phyloP scores from a whole-genome alignment of 148 eudicot species.

The Cornus kousa region DNA sequence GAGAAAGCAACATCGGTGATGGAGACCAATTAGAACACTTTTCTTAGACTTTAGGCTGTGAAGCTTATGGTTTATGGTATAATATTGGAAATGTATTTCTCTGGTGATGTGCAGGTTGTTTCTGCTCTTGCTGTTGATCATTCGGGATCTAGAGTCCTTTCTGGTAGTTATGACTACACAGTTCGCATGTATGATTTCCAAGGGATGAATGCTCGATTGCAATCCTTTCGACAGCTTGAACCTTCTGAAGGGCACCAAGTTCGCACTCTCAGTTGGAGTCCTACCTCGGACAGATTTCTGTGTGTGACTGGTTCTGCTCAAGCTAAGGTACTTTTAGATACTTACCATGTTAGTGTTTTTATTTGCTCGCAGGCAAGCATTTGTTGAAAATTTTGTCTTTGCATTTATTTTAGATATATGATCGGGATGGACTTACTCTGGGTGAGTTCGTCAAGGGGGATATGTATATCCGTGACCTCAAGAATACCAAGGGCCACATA shows the following conservation, averaged over 20 bases:
- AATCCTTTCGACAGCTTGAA: constrained; percentile 92
- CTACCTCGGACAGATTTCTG: constrained; percentile 80
- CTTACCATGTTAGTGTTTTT: not conserved
- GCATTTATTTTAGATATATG: constrained; percentile 60
- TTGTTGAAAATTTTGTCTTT: not conserved
- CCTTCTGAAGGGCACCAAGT: constrained; percentile 99
- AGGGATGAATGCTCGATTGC: constrained; percentile 93
- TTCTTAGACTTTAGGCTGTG: not conserved
- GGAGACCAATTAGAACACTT: not conserved
- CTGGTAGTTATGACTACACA: constrained; percentile 91
- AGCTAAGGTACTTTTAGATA: constrained; percentile 68
- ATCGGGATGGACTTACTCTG: constrained; percentile 94
- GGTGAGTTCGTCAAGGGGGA: constrained; percentile 96
- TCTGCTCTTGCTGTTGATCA: constrained; percentile 90
- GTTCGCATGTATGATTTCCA: constrained; percentile 97
- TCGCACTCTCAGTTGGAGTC: constrained; percentile 94
- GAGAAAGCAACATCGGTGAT: not conserved
- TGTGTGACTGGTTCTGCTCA: constrained; percentile 95
- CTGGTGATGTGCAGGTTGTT: constrained; percentile 64
- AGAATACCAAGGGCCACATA: constrained; percentile 98
- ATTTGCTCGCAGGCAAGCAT: not conserved
- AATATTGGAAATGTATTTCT: not conserved
- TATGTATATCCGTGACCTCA: constrained; percentile 98
- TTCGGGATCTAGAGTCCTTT: constrained; percentile 90
- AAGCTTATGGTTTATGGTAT: not conserved